phyloP scores from a whole-genome alignment of 1,284 basidiomycete genomes.

The Thecaphora thlaspeos region DNA sequence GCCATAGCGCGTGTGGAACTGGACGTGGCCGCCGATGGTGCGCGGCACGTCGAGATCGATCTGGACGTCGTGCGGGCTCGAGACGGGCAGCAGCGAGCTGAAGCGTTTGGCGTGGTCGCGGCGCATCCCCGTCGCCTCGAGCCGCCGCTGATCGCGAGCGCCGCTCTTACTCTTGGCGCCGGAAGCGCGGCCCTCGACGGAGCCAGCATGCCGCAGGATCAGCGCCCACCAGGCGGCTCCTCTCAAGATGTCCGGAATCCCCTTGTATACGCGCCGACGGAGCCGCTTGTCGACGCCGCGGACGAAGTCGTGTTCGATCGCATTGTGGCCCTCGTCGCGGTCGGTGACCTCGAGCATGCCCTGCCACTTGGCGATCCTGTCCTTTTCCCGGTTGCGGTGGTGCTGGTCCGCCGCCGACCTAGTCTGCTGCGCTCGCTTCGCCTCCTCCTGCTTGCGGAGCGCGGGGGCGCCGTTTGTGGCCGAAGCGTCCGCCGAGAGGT shows the following conservation, averaged over 20 bases:
- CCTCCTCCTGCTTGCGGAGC: not conserved
- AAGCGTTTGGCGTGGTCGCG: not conserved
- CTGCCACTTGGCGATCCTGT: conserved; percentile 41
- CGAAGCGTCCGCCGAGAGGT: not conserved
- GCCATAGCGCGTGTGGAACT: conserved; percentile 94
- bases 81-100: conserved; percentile 48
- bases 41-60: conserved; percentile 97
- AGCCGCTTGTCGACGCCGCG: conserved; percentile 52
- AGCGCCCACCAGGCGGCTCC: conserved; percentile 85
- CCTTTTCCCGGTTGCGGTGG: conserved; percentile 28
- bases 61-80: conserved; percentile 88
- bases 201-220: conserved; percentile 23
- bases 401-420: conserved; percentile 14
- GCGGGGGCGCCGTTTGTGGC: conserved; percentile 1
- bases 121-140: not conserved
- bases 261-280: conserved; percentile 81
- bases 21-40: conserved; percentile 89
- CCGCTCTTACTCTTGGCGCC: not conserved
- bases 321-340: conserved; percentile 33
- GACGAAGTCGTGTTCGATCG: conserved; percentile 15
- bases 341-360: conserved; percentile 36
- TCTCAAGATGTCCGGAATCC: conserved; percentile 93
- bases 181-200: not conserved
- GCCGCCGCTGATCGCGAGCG: not conserved
- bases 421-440: conserved; percentile 5